phyloP scores from a whole-genome alignment of 192 early-diverging fungal species.

The Coemansia sp. region DNA sequence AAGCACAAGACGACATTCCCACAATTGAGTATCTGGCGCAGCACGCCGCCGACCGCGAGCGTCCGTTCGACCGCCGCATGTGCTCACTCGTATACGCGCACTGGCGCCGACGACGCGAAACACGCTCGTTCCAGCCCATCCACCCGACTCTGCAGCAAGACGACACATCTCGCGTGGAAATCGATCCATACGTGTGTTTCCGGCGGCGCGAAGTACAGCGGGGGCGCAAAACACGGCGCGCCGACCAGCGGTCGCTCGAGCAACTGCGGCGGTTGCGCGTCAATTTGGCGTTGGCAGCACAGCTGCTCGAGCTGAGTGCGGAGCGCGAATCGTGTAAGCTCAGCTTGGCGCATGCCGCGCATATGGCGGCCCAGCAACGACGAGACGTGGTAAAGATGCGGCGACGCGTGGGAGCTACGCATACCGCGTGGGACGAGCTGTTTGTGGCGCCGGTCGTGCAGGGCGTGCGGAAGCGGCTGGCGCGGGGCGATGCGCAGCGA shows the following conservation, averaged over 20 bases:
- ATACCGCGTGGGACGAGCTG: constrained; percentile 26
- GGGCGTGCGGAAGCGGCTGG: constrained; percentile 25
- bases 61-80: constrained; percentile 12
- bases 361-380: constrained; percentile 38
- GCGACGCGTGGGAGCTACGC: constrained; percentile 19
- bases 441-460: constrained; percentile 45
- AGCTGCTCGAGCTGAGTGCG: constrained; percentile 77
- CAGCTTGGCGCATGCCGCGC: constrained; percentile 73
- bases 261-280: constrained; percentile 76
- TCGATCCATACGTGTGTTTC: constrained; percentile 96
- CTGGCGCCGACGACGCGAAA: constrained; percentile 38
- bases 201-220: constrained; percentile 89
- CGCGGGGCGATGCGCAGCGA: constrained; percentile 30
- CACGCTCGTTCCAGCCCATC: constrained; percentile 26
- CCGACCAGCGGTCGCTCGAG: constrained; percentile 83
- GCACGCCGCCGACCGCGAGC: constrained; percentile 43
- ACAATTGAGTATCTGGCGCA: constrained; percentile 33
- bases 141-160: constrained; percentile 58
- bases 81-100: constrained; percentile 30
- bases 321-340: constrained; percentile 75
- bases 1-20: constrained; percentile 36
- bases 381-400: constrained; percentile 41
- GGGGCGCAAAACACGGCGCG: constrained; percentile 81
- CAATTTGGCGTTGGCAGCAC: constrained; percentile 75
- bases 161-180: constrained; percentile 67